A percentile compares a stretch with the other conserved stretches of the same genome.
Conservation (phyloP, 768 basidiomycete species). For the Boletus edulis region DNA sequence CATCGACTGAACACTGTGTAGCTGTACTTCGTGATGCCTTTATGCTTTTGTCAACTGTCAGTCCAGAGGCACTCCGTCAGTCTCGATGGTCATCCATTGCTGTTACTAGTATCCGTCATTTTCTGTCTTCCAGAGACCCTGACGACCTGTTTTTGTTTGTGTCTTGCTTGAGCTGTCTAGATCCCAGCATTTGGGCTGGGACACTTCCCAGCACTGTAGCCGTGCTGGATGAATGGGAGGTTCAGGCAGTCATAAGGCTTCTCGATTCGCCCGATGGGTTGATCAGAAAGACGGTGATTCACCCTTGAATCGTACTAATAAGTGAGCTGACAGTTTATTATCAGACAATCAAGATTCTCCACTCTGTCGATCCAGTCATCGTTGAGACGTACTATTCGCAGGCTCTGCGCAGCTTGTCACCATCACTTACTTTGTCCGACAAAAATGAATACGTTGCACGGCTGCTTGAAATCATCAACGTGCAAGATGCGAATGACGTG, state of each 20-base stretch:
- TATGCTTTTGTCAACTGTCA: slow-evolving; percentile 27
- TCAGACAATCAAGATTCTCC: slow-evolving; percentile 61
- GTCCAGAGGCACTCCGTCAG: slow-evolving; percentile 17
- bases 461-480: slow-evolving; percentile 54
- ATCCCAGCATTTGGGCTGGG: slow-evolving; percentile 68
- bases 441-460: slow-evolving; percentile 43
- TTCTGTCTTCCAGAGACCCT: slow-evolving; percentile 55
- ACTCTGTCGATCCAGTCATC: slow-evolving; percentile 56
- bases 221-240: slow-evolving; percentile 68
- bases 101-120: slow-evolving; percentile 48
- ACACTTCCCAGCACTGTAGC: slow-evolving; percentile 47
- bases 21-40: slow-evolving; percentile 36
- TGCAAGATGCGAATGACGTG: slow-evolving; percentile 47
- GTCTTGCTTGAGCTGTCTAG: slow-evolving; percentile 56
- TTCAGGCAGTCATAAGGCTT: slow-evolving; percentile 67
- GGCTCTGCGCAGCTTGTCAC: slow-evolving; percentile 38
- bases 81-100: slow-evolving; percentile 24
- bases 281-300: slow-evolving; percentile 59
- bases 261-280: slow-evolving; percentile 57
- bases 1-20: slow-evolving; percentile 21
- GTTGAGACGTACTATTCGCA: slow-evolving; percentile 53
- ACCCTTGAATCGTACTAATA: not conserved
- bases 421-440: slow-evolving; percentile 32
- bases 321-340: slow-evolving; percentile 1
- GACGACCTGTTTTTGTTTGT: slow-evolving; percentile 70